Percentiles rank a stretch among this genome's conserved stretches.
Evolutionary conservation across 176 grass and related monocot species (phyloP).

Genomic region (Puya raimondii): DNA sequence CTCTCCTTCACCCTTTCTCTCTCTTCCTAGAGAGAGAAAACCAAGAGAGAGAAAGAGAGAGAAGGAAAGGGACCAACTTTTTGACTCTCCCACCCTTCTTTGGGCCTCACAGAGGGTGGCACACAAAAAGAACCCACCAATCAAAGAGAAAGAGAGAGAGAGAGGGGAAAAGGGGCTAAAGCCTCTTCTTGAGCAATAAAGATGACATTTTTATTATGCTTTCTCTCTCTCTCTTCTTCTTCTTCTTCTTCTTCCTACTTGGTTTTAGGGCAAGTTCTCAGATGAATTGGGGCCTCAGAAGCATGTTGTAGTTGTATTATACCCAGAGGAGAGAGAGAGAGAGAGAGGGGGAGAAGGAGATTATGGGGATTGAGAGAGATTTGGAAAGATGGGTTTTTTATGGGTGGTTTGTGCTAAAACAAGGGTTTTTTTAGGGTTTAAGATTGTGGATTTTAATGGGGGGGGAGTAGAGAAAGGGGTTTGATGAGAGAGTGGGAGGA

Average conservation of each 20-base stretch:
- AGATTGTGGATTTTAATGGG: no score
- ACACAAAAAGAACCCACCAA: neutral
- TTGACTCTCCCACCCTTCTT: neutral
- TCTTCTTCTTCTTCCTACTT: neutral
- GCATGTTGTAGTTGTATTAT: neutral
- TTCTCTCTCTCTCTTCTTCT: neutral
- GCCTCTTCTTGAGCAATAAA: neutral
- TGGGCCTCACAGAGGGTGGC: neutral
- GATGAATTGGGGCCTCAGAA: neutral
- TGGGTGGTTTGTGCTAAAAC: no score
- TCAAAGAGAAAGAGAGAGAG: neutral
- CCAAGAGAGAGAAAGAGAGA: conserved; percentile 18
- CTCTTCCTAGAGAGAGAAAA: neutral
- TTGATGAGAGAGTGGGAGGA: no score
- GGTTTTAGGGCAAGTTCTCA: neutral
- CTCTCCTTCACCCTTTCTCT: conserved; percentile 3
- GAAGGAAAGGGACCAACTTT: neutral
- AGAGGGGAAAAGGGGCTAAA: neutral
- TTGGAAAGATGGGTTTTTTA: no score
- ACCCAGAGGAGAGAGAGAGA: no score
- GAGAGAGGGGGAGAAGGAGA: no score
- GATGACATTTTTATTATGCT: neutral
- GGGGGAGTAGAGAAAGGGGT: no score
- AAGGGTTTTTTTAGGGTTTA: no score
- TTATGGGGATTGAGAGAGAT: no score